Percentiles rank a stretch among this genome's conserved stretches.
Conservation (phyloP, 1,284 basidiomycete species). For the Ustilago curta region DNA sequence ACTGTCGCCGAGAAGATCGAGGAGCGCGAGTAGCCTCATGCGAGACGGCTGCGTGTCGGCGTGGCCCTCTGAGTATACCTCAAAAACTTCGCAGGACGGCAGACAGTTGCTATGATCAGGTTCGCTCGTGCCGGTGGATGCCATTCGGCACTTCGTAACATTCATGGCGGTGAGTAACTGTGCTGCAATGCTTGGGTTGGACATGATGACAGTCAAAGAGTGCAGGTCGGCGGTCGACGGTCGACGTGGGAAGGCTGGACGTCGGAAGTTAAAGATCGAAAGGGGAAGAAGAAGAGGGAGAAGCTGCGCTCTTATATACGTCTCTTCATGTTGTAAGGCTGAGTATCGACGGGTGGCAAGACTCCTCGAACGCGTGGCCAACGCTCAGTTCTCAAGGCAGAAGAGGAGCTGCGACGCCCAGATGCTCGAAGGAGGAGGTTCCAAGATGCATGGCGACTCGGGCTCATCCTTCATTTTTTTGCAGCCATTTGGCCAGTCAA, state of each 20-base stretch:
- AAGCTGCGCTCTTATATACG: too few species aligned
- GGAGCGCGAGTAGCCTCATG: slow-evolving; percentile 16
- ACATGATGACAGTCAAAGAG: too few species aligned
- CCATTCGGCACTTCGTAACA: not conserved
- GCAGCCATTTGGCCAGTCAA: slow-evolving; percentile 1
- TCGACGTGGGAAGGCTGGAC: too few species aligned
- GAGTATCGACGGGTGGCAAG: too few species aligned
- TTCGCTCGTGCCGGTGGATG: too few species aligned
- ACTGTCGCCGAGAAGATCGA: slow-evolving; percentile 15
- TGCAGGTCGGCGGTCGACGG: too few species aligned
- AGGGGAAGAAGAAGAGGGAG: too few species aligned
- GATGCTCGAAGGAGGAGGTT: not conserved
- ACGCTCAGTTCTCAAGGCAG: too few species aligned
- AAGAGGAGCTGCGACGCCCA: too few species aligned
- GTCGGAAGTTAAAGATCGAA: too few species aligned
- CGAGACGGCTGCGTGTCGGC: slow-evolving; percentile 16
- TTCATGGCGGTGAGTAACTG: not conserved
- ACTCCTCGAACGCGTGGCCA: too few species aligned
- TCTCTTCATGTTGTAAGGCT: too few species aligned
- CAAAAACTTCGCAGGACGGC: slow-evolving; percentile 5
- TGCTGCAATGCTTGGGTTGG: not conserved
- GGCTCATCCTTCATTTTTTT: not conserved
- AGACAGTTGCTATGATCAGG: not conserved
- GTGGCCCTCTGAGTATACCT: slow-evolving; percentile 14
- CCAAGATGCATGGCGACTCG: slow-evolving; percentile 21